A percentile compares a stretch with the other conserved stretches of the same genome.
These are phyloP conservation scores for Exophiala spinifera DNA, from an alignment of 2,329 filamentous ascomycete species.

Conservation along the genomic window DNA sequence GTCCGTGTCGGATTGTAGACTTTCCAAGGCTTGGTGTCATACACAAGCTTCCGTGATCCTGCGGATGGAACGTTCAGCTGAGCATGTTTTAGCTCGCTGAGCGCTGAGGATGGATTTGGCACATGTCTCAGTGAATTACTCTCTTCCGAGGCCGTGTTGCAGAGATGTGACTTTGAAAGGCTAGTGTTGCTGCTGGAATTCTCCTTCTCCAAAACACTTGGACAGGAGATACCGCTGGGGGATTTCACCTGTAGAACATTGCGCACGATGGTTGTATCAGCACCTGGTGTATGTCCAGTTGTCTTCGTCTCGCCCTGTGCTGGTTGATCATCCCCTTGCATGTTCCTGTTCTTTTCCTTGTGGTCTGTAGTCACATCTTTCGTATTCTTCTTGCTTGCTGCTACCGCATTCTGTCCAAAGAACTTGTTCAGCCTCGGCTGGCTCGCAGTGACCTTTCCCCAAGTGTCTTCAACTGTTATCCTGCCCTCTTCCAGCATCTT, in stretches of 20 bases:
- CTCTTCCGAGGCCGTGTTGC: no score
- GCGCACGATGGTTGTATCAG: no score
- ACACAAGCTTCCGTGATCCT: background rate
- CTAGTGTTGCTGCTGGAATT: no score
- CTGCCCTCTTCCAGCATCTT: slow-evolving; percentile 28
- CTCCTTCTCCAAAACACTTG: no score
- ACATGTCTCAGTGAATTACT: no score
- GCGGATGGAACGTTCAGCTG: slow-evolving; percentile 4
- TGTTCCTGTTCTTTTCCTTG: background rate
- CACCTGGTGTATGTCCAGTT: no score
- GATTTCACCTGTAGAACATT: no score
- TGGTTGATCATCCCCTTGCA: no score
- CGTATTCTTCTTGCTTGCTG: background rate
- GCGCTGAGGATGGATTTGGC: background rate
- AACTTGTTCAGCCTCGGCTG: slow-evolving; percentile 27
- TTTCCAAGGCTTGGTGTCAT: background rate
- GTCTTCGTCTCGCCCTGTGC: no score
- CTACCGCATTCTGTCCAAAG: slow-evolving; percentile 16
- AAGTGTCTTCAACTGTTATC: slow-evolving; percentile 26
- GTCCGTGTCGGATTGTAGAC: no score
- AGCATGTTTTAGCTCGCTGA: slow-evolving; percentile 7
- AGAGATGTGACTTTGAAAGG: no score
- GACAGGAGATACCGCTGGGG: no score
- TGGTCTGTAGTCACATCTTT: background rate
- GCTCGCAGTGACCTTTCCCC: slow-evolving; percentile 28